phyloP scores from a whole-genome alignment of 306 rosid genomes.

The Prosopis cineraria region DNA sequence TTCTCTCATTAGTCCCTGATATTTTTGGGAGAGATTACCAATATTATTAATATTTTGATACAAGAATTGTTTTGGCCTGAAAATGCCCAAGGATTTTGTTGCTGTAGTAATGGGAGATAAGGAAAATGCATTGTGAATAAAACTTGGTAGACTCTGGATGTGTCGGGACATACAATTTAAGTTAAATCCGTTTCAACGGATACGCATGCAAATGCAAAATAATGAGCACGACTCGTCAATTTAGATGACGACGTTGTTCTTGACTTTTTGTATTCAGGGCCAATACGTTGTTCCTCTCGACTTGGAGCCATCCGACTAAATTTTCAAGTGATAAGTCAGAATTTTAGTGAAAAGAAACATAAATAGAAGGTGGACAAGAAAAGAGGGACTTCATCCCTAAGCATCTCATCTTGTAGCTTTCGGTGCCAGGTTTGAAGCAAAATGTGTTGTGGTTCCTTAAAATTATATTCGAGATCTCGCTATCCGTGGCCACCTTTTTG shows the following conservation, averaged over 20 bases:
- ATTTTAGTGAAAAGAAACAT: neutral
- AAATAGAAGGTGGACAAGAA: neutral
- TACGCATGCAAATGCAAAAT: neutral
- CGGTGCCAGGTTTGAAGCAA: neutral
- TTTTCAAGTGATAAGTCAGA: neutral
- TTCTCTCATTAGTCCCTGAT: neutral
- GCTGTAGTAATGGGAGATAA: neutral
- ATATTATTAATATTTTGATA: neutral
- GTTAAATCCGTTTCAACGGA: neutral
- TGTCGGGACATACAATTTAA: too few species aligned
- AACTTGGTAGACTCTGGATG: too few species aligned
- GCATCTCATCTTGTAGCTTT: conserved; percentile 1
- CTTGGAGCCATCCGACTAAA: conserved; percentile 22
- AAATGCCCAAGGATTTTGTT: neutral
- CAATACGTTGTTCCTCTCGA: neutral
- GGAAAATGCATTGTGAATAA: neutral
- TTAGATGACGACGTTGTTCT: neutral
- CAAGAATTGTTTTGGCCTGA: neutral
- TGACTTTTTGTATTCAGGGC: neutral
- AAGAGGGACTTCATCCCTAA: neutral
- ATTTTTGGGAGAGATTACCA: neutral
- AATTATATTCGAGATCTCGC: neutral
- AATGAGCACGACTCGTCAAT: too few species aligned
- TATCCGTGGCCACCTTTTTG: conserved; percentile 1
- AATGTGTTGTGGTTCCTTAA: neutral